Evolutionary conservation across 768 basidiomycete genomes (phyloP).

Genomic region (Chlorophyllum brunneum): DNA sequence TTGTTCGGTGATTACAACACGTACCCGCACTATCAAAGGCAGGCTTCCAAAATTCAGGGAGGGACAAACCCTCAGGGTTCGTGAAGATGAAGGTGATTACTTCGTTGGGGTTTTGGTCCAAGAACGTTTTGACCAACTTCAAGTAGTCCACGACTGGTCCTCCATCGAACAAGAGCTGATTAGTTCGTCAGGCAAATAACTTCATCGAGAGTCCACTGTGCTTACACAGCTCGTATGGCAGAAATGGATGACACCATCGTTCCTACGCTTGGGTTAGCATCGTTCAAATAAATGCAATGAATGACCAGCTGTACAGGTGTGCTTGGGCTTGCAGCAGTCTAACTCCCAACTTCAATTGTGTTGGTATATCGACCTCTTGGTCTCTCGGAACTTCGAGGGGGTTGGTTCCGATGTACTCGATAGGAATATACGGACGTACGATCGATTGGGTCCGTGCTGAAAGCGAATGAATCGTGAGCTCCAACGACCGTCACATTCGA

Average conservation of each 20-base stretch:
- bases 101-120: conserved; percentile 60
- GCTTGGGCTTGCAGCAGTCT: conserved; percentile 59
- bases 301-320: conserved; percentile 31
- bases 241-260: conserved; percentile 50
- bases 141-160: conserved; percentile 48
- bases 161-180: conserved; percentile 47
- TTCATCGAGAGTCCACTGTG: conserved; percentile 24
- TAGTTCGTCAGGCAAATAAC: neutral
- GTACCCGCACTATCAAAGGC: conserved; percentile 48
- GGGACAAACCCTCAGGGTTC: conserved; percentile 54
- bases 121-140: conserved; percentile 47
- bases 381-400: conserved; percentile 33
- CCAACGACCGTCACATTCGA: conserved; percentile 46
- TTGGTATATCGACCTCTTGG: conserved; percentile 47
- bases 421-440: conserved; percentile 29
- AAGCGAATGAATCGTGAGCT: conserved; percentile 56
- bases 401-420: neutral
- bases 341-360: conserved; percentile 48
- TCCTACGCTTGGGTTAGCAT: conserved; percentile 16
- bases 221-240: conserved; percentile 55
- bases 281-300: neutral
- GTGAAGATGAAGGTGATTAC: conserved; percentile 65
- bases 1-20: neutral
- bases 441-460: conserved; percentile 41
- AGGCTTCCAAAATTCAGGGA: conserved; percentile 46